phyloP scores from a whole-genome alignment of 306 rosid genomes.

The Datisca glomerata region DNA sequence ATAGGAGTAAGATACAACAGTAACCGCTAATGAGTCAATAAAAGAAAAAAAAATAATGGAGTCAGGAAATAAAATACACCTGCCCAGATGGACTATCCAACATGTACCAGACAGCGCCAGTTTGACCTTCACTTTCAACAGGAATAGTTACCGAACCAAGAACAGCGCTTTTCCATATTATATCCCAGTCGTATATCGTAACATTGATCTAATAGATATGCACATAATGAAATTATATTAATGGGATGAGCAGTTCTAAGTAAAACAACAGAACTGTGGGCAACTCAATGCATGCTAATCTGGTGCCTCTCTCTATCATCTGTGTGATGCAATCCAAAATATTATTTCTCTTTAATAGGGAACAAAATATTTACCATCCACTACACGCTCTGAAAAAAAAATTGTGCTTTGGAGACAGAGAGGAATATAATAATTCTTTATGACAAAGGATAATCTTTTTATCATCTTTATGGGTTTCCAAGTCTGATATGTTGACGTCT shows the following conservation, averaged over 20 bases:
- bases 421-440: too few species aligned
- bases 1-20: slow-evolving; percentile 5
- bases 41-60: slow-evolving; percentile 5
- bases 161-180: slow-evolving; percentile 93
- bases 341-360: too few species aligned
- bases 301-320: neutral
- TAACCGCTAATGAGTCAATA: slow-evolving; percentile 3
- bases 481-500: too few species aligned
- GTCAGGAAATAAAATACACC: slow-evolving; percentile 28
- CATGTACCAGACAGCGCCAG: slow-evolving; percentile 81
- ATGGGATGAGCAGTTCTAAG: too few species aligned
- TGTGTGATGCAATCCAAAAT: neutral
- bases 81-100: slow-evolving; percentile 90
- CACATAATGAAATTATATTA: slow-evolving; percentile 36
- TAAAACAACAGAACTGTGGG: neutral
- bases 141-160: slow-evolving; percentile 94
- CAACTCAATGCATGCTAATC: neutral
- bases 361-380: too few species aligned
- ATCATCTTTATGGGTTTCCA: too few species aligned
- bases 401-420: too few species aligned
- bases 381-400: too few species aligned
- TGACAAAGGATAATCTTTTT: too few species aligned
- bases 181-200: slow-evolving; percentile 98
- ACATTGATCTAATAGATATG: slow-evolving; percentile 65
- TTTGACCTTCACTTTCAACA: slow-evolving; percentile 81